A percentile compares a stretch with the other conserved stretches of the same genome.
phyloP scores from a whole-genome alignment of 2,329 filamentous ascomycete species.

The Aspergillus clavatus region DNA sequence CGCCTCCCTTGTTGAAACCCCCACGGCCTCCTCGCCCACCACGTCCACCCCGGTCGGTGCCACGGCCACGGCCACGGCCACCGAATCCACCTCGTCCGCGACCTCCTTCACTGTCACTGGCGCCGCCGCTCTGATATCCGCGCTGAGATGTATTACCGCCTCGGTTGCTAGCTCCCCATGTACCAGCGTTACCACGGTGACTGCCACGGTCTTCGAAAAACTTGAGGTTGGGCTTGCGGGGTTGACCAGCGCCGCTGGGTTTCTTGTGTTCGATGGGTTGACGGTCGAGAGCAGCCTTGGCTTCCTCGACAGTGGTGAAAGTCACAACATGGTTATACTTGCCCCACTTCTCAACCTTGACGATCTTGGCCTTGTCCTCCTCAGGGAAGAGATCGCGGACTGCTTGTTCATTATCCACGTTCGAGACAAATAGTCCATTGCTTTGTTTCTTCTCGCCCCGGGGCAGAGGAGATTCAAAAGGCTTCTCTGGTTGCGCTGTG shows the following conservation, averaged over 20 bases:
- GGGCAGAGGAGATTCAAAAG: constrained; percentile 47
- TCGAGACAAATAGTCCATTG: constrained; percentile 85
- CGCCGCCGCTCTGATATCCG: constrained; percentile 80
- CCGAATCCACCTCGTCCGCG: constrained; percentile 46
- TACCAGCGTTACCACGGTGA: constrained; percentile 50
- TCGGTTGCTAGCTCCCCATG: constrained; percentile 54
- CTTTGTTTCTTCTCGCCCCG: constrained; percentile 62
- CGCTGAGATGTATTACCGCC: constrained; percentile 62
- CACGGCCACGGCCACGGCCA: constrained; percentile 51
- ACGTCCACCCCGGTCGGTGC: constrained; percentile 48
- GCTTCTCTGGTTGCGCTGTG: constrained; percentile 43
- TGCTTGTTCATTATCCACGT: constrained; percentile 76
- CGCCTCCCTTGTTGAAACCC: constrained; percentile 57
- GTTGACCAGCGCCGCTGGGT: constrained; percentile 60
- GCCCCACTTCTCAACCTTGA: constrained; percentile 61
- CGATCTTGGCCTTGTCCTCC: constrained; percentile 76
- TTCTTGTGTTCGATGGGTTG: constrained; percentile 74
- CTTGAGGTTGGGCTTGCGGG: constrained; percentile 75
- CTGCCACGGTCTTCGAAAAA: constrained; percentile 68
- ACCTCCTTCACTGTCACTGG: constrained; percentile 66
- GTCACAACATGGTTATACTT: constrained; percentile 78
- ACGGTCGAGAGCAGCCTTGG: constrained; percentile 70
- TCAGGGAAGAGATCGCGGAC: constrained; percentile 75
- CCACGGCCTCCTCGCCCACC: constrained; percentile 58
- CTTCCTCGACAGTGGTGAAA: constrained; percentile 74